Evolutionary conservation across 306 rosid genomes (phyloP).

Genomic region (Glycyrrhiza uralensis): DNA sequence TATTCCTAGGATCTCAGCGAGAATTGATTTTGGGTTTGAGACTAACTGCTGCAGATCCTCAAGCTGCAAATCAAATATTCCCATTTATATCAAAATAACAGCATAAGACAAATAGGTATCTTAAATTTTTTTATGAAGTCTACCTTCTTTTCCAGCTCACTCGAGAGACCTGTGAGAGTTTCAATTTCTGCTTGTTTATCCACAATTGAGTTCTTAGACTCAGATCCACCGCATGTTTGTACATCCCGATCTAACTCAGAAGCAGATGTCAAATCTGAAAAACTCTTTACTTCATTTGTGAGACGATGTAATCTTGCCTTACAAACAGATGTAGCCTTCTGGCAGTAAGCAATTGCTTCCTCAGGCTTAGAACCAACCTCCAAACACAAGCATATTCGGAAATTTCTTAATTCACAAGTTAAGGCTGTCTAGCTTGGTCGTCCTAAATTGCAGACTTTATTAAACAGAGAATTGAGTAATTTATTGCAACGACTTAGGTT

Average conservation of each 20-base stretch:
- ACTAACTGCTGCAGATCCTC: constrained; percentile 87
- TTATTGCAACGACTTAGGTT: neutral
- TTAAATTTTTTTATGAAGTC: neutral
- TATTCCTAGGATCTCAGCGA: constrained; percentile 68
- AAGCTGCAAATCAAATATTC: constrained; percentile 59
- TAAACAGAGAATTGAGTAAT: constrained; percentile 11
- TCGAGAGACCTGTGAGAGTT: constrained; percentile 67
- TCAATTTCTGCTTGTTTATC: constrained; percentile 82
- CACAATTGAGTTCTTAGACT: constrained; percentile 35
- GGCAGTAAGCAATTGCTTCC: constrained; percentile 74
- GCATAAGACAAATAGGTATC: neutral
- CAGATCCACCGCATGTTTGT: constrained; percentile 24
- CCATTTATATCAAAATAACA: constrained; percentile 2
- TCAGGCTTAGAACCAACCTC: constrained; percentile 74
- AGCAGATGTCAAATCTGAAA: constrained; percentile 43
- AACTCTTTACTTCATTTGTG: constrained; percentile 50
- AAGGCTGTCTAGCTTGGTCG: constrained; percentile 36
- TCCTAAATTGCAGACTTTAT: neutral
- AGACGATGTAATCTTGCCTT: constrained; percentile 67
- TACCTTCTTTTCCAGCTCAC: constrained; percentile 94
- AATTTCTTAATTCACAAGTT: constrained; percentile 60
- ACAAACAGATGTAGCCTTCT: constrained; percentile 81
- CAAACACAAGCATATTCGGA: constrained; percentile 86
- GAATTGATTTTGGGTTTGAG: constrained; percentile 69
- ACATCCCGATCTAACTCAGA: constrained; percentile 42